Percentiles rank a stretch among this genome's conserved stretches.
Evolutionary conservation across 257 asterid species (phyloP).

Genomic region (Petunia secreta): DNA sequence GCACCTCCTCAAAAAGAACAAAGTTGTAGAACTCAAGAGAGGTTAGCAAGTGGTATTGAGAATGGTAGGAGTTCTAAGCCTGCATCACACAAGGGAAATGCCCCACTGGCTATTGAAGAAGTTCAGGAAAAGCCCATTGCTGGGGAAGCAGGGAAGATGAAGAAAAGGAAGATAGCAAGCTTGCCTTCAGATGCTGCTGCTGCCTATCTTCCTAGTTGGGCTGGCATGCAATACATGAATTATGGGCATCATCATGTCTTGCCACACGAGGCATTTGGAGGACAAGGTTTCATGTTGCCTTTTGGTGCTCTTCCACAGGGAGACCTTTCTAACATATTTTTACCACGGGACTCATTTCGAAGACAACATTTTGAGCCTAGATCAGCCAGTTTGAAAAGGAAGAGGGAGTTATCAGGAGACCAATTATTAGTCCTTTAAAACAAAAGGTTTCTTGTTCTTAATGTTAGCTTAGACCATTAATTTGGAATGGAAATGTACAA

Average conservation of each 20-base stretch:
- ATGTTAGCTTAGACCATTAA: no score
- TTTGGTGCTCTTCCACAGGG: slow-evolving; percentile 67
- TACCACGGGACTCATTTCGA: no score
- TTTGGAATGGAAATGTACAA: no score
- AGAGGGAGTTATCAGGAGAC: slow-evolving; percentile 47
- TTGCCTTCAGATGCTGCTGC: slow-evolving; percentile 69
- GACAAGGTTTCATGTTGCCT: slow-evolving; percentile 70
- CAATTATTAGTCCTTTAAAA: no score
- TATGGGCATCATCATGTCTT: slow-evolving; percentile 55
- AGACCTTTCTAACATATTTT: not conserved
- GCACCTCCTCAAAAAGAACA: slow-evolving; percentile 56
- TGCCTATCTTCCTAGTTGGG: slow-evolving; percentile 74
- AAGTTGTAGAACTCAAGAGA: slow-evolving; percentile 47
- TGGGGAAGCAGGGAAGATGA: slow-evolving; percentile 82
- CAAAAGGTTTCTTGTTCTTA: no score
- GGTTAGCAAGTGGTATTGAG: slow-evolving; percentile 41
- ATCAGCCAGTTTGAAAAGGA: slow-evolving; percentile 72
- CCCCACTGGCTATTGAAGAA: slow-evolving; percentile 72
- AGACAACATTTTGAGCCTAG: slow-evolving; percentile 76
- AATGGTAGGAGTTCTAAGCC: slow-evolving; percentile 38
- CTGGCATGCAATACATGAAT: slow-evolving; percentile 74
- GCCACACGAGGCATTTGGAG: slow-evolving; percentile 84
- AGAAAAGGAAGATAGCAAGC: slow-evolving; percentile 83
- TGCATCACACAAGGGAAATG: slow-evolving; percentile 58
- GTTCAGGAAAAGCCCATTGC: slow-evolving; percentile 72